Base-by-base conservation (phyloP, 2,329 filamentous ascomycete species). In the Beauveria brongniartii region DNA sequence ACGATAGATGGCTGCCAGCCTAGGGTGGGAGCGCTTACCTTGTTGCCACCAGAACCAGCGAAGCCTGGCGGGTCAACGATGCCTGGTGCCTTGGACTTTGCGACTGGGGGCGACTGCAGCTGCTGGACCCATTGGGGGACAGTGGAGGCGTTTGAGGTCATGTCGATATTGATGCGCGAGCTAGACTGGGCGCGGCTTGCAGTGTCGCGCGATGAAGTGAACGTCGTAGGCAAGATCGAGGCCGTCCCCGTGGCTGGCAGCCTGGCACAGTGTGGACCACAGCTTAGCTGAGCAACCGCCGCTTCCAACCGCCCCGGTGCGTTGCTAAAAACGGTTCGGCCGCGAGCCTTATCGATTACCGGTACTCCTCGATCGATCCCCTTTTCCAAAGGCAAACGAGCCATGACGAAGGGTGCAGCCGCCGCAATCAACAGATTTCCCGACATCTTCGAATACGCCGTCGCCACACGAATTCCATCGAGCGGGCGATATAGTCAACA, bases 11-110 rank as follows among this genome's bases (percentile, higher is more conserved):
- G 55, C 43, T n/a, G 55, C 26, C 30, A 41, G 12, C 8, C 16
- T 20, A 18, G 30, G 20, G n/a, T 18, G 20, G 44, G 14, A 48
- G 56, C 65, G 55, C 65, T 65, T 75, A 84, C 85, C 81, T 88
- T 87, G 71, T 82, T 82, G 67, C 78, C 75, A 55, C 76, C 70
- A 63, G 75, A 71, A 69, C 75, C 84, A 71, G 73, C 85, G 78
- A 87, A 97, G 71, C 94, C 93, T 59, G 91, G 90, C 55, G 94
- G 94, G 73, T 99, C 92, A 62, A 88, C 81, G 66, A 97, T 86
- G 71, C 81, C 82, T 67, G 78, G 71, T 55, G 82, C 80, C 75
- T 91, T 91, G 56, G 86, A 74, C 72, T 85, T 89, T 55, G 84
- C 71, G 26, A 83, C 72, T 26, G 91, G 85, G 37, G 90, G 83